Base-by-base conservation (phyloP, 23 red algal species). In the Gracilaria gracilis region DNA sequence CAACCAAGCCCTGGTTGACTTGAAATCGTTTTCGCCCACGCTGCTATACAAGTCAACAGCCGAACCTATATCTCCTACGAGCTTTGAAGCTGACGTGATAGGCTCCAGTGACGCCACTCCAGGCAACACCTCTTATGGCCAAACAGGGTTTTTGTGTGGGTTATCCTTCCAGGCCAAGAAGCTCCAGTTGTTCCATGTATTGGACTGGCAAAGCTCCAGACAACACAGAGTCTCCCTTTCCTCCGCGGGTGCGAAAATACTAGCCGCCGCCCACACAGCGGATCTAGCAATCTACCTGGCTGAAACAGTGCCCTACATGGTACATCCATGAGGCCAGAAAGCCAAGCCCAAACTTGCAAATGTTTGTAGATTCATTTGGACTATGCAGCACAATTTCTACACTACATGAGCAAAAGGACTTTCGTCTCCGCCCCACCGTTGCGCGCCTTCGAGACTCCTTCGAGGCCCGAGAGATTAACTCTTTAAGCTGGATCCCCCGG, bases 171-270 rank as follows among this genome's bases (percentile, higher is more conserved):
- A 9, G 29, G 2, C 0, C 9, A 25, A 58, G 14, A 58, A 14
- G 8, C 15, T 0, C 11, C 28, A 12, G 9, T 0, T 44, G 8
- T 84, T 14, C 37, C 61, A 84, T 29, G 12, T 61, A 11, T 16
- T 84, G 9, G 81, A 67, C 62, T 84, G 81, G 81, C 54, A 66
- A 47, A 67, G 57, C 25, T 62, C 33, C 51, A 55, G 19, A 15
- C 51, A 55, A 55, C 7, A 55, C 17, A 6, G 51, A 1, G 51
- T 55, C 16, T 55, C 51, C 1, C 19, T 55, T 57, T 83, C 80
- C 16, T 67, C 36, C 12, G 61, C 61, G 8, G 80, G 50, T 1
- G 51, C 57, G 15, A 9, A 83, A 4, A 83, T 83, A 66, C 80
- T 61, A 14, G 48, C 2, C 14, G 54, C 80, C 2, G 57, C 80